A percentile compares a stretch with the other conserved stretches of the same genome.
Conservation (phyloP, 2,329 filamentous ascomycete species). For the Ilyonectria sp. region DNA sequence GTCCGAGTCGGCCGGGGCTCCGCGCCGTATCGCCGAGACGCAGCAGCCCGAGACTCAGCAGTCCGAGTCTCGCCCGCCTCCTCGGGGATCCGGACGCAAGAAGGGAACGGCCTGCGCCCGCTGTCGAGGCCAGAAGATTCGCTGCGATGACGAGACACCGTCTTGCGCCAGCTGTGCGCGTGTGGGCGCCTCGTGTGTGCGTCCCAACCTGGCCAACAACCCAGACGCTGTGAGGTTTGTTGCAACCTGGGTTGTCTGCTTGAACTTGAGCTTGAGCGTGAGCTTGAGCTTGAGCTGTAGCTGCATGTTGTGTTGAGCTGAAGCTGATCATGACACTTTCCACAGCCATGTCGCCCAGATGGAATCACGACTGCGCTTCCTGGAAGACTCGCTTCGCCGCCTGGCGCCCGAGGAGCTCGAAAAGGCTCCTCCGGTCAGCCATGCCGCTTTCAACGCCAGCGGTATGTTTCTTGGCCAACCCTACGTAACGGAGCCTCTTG, state of each 20-base stretch:
- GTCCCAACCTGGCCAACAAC: constrained; percentile 30
- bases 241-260: no score
- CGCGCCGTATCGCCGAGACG: no score
- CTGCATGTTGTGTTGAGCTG: no score
- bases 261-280: no score
- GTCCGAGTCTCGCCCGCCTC: constrained; percentile 1
- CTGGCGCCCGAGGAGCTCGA: constrained; percentile 31
- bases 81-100: constrained; percentile 30
- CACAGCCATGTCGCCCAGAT: constrained; percentile 28
- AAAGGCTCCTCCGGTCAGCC: constrained; percentile 19
- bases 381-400: constrained; percentile 27
- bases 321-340: not conserved
- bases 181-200: constrained; percentile 49
- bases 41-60: no score
- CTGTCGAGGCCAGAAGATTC: constrained; percentile 53
- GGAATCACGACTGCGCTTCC: constrained; percentile 26
- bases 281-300: no score
- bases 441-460: no score
- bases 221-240: constrained; percentile 21
- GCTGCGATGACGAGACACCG: constrained; percentile 49
- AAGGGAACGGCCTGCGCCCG: constrained; percentile 53
- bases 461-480: no score
- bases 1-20: no score
- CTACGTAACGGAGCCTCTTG: no score
- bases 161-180: constrained; percentile 50